A percentile compares a stretch with the other conserved stretches of the same genome.
Conservation (phyloP, 768 basidiomycete genomes). For the Tricholoma matsutake region DNA sequence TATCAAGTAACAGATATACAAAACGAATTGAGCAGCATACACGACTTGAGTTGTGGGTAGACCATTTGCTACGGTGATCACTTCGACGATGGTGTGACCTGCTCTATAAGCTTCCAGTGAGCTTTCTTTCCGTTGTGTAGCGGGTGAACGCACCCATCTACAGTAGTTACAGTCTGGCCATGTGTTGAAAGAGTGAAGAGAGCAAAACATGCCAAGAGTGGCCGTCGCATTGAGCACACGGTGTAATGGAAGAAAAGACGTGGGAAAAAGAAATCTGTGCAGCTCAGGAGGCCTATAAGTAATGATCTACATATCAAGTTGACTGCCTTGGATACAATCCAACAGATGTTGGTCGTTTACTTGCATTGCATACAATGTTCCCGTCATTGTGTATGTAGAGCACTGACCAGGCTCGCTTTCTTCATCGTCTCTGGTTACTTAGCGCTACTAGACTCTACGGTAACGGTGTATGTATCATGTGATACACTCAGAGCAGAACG, state of each 20-base stretch:
- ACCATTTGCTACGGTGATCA: conserved; percentile 17
- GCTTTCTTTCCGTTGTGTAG: neutral
- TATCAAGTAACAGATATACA: neutral
- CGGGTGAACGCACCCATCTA: conserved; percentile 41
- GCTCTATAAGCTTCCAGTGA: conserved; percentile 19
- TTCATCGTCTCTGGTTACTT: too few relatives aligned
- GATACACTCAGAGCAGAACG: neutral
- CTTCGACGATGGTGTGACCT: conserved; percentile 52
- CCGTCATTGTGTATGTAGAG: neutral
- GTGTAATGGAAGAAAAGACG: too few relatives aligned
- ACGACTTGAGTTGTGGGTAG: conserved; percentile 13
- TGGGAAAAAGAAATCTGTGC: neutral
- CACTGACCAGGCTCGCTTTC: neutral
- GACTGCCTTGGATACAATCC: too few relatives aligned
- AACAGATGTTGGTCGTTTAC: too few relatives aligned
- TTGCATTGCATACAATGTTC: too few relatives aligned
- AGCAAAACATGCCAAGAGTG: conserved; percentile 3
- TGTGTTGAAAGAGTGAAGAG: conserved; percentile 20
- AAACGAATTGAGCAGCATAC: conserved; percentile 7
- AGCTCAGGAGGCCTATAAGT: too few relatives aligned
- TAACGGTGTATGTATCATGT: too few relatives aligned
- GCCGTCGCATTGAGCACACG: neutral
- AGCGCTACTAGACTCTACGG: too few relatives aligned
- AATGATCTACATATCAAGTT: too few relatives aligned
- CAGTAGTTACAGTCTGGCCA: conserved; percentile 48